phyloP scores from a whole-genome alignment of 179 eudicot genomes.

The Beta corolliflora region DNA sequence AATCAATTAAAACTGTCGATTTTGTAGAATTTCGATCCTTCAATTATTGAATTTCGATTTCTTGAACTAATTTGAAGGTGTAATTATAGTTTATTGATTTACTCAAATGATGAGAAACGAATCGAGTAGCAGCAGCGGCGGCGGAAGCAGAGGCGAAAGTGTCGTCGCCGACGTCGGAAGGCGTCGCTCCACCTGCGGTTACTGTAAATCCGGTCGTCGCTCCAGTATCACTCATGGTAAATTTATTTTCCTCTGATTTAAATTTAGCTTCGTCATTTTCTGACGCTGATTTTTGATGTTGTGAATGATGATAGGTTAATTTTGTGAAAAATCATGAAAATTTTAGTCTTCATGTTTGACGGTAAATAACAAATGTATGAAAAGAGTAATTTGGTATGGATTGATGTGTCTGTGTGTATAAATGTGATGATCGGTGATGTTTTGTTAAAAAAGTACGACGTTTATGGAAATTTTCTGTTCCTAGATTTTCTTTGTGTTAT shows the following conservation, averaged over 20 bases:
- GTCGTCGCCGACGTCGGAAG: constrained; percentile 66
- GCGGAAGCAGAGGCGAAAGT: constrained; percentile 48
- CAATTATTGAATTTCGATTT: background rate
- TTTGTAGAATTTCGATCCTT: background rate
- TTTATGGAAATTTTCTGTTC: background rate
- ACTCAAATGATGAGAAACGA: constrained; percentile 39
- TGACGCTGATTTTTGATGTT: background rate
- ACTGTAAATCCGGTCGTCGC: constrained; percentile 70
- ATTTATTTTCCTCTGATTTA: constrained; percentile 1
- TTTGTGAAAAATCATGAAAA: background rate
- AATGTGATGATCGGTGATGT: background rate
- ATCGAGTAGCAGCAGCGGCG: constrained; percentile 61
- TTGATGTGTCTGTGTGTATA: background rate
- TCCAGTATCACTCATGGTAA: constrained; percentile 80
- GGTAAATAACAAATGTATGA: no score
- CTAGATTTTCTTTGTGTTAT: background rate
- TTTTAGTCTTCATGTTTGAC: no score
- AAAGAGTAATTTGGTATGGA: no score
- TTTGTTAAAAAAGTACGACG: background rate
- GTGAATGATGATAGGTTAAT: background rate
- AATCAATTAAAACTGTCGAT: no score
- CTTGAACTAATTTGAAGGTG: background rate
- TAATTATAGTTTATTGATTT: background rate
- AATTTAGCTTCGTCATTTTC: background rate
- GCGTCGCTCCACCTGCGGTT: constrained; percentile 77